Percentiles rank a stretch among this genome's conserved stretches.
phyloP scores from a whole-genome alignment of 306 rosid genomes.

The Vicia villosa region DNA sequence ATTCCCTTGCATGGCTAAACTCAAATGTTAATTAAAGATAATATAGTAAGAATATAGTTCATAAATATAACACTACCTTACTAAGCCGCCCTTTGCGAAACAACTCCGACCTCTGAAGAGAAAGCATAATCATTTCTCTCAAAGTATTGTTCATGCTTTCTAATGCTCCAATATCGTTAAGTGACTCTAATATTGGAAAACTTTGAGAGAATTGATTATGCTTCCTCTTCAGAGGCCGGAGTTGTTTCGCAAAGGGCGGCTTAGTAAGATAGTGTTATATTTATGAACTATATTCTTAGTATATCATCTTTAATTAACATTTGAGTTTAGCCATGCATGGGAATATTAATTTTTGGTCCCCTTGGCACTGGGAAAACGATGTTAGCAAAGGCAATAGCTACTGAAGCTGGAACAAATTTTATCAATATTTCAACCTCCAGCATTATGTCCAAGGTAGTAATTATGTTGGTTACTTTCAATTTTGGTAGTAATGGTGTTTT shows the following conservation, averaged over 20 bases:
- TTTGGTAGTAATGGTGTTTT: no score
- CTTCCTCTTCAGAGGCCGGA: neutral
- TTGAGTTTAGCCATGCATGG: neutral
- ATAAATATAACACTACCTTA: neutral
- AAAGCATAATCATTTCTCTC: neutral
- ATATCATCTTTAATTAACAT: no score
- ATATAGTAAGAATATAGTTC: neutral
- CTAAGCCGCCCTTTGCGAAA: neutral
- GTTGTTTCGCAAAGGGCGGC: neutral
- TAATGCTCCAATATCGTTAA: neutral
- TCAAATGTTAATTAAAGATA: no score
- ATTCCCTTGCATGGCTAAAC: neutral
- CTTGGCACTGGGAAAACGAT: neutral
- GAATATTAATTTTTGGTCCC: neutral
- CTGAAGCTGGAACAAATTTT: neutral
- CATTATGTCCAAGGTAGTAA: neutral
- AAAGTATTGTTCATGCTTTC: neutral
- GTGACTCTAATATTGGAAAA: neutral
- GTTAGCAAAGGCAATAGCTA: neutral
- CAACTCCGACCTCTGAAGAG: neutral
- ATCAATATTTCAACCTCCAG: neutral
- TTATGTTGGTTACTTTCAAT: no score
- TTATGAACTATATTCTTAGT: neutral
- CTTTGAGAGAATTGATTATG: neutral
- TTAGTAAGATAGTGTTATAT: neutral